These are phyloP conservation scores for Diospyros lotus DNA, from an alignment of 148 eudicot species.

Conservation along the genomic window DNA sequence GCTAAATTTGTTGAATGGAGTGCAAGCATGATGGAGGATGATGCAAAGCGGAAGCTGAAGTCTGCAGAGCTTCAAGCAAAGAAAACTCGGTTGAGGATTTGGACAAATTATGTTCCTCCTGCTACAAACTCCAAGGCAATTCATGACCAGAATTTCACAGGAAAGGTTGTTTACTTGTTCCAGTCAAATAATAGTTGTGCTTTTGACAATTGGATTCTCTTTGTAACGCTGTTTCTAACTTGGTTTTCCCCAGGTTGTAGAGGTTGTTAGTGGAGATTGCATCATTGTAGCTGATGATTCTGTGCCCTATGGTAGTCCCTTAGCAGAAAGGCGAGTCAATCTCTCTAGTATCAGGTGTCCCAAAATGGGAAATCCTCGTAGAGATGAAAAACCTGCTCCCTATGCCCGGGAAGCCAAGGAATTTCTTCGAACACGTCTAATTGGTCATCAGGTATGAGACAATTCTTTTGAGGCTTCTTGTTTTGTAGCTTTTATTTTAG, in stretches of 20 bases:
- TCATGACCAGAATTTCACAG: conserved; percentile 87
- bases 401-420: conserved; percentile 95
- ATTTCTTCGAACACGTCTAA: conserved; percentile 69
- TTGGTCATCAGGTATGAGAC: conserved; percentile 74
- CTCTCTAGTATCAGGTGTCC: conserved; percentile 93
- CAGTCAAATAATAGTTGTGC: neutral
- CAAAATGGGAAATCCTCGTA: conserved; percentile 77
- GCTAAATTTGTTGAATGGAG: conserved; percentile 98
- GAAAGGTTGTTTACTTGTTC: conserved; percentile 55
- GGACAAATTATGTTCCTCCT: conserved; percentile 88
- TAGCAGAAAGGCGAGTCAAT: conserved; percentile 87
- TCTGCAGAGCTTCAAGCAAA: conserved; percentile 85
- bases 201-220: conserved; percentile 2
- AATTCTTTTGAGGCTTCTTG: neutral
- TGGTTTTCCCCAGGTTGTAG: conserved; percentile 59
- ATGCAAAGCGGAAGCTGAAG: conserved; percentile 57
- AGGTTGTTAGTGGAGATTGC: conserved; percentile 94
- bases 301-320: conserved; percentile 74
- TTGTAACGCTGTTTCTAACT: conserved; percentile 11
- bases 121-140: conserved; percentile 81
- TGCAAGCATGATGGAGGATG: conserved; percentile 75
- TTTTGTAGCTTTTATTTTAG: neutral
- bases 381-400: conserved; percentile 54
- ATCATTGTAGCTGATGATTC: conserved; percentile 91
- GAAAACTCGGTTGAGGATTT: conserved; percentile 63